Conservation (phyloP, 2,329 filamentous ascomycete species). For the Colletotrichum australisinense region DNA sequence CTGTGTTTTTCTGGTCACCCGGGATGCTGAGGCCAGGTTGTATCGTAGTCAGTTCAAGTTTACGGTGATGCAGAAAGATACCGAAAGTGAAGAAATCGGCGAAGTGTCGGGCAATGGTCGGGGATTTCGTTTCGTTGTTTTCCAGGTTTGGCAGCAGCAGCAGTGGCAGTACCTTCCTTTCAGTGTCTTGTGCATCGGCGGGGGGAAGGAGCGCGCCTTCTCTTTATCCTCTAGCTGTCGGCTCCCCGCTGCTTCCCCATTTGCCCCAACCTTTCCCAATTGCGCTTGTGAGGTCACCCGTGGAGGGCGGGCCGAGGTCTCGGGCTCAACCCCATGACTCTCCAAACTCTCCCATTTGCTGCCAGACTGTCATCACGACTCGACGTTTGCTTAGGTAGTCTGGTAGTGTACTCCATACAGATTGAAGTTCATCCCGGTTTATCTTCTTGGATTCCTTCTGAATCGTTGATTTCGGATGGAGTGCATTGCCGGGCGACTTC, state of each 20-base stretch:
- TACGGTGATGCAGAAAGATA: not conserved
- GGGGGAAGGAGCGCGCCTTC: slow-evolving; percentile 18
- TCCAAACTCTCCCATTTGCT: not conserved
- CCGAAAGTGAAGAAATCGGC: slow-evolving; percentile 14
- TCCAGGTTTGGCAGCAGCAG: not conserved
- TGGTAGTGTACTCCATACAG: not conserved
- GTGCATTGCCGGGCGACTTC: not conserved
- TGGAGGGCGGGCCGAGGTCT: slow-evolving; percentile 28
- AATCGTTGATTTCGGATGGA: not conserved
- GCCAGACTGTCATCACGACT: slow-evolving; percentile 5
- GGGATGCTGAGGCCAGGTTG: not conserved
- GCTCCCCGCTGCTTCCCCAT: slow-evolving; percentile 7
- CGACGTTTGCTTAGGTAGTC: not conserved
- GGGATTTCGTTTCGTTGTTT: not conserved
- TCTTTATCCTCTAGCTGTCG: slow-evolving; percentile 24
- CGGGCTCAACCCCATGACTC: slow-evolving; percentile 17
- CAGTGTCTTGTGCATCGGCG: not conserved
- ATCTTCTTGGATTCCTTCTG: not conserved
- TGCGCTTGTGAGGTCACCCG: slow-evolving; percentile 24
- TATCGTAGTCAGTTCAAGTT: too few species aligned
- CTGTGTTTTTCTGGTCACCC: not conserved
- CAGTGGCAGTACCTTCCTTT: not conserved
- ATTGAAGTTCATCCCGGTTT: not conserved
- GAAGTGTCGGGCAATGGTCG: slow-evolving; percentile 27
- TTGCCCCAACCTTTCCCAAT: not conserved